phyloP scores from a whole-genome alignment of 2,329 filamentous ascomycete species.

The Ilyonectria destructans region DNA sequence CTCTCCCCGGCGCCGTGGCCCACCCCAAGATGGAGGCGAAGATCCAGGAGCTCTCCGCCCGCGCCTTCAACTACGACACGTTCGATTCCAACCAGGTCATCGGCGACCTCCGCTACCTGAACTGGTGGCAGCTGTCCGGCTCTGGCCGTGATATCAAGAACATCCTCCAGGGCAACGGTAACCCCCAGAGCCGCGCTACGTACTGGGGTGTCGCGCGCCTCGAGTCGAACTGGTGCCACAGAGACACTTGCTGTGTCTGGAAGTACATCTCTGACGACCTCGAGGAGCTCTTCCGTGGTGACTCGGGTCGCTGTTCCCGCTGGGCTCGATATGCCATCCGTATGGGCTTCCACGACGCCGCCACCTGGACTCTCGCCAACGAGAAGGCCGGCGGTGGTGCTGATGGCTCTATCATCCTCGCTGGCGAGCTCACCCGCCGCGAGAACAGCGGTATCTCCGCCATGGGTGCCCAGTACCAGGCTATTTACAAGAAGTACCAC shows the following conservation, averaged over 20 bases:
- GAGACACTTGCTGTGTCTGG: constrained; percentile 64
- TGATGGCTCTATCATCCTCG: constrained; percentile 63
- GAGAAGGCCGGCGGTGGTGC: constrained; percentile 59
- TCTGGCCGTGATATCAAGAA: constrained; percentile 57
- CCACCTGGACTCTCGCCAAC: constrained; percentile 59
- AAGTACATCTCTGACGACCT: constrained; percentile 61
- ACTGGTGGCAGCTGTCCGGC: constrained; percentile 51
- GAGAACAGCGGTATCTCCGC: constrained; percentile 66
- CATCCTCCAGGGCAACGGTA: constrained; percentile 54
- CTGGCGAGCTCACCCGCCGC: constrained; percentile 54
- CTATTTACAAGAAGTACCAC: constrained; percentile 60
- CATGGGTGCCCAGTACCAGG: constrained; percentile 59
- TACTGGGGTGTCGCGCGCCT: constrained; percentile 46
- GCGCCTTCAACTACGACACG: constrained; percentile 28
- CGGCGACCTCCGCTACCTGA: constrained; percentile 57
- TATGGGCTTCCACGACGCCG: constrained; percentile 66
- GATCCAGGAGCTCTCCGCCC: constrained; percentile 42
- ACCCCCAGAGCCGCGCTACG: constrained; percentile 46
- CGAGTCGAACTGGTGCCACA: constrained; percentile 48
- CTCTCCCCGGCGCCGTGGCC: constrained; percentile 37
- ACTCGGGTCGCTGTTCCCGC: constrained; percentile 59
- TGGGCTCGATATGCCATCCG: constrained; percentile 63
- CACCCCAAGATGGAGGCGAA: constrained; percentile 45
- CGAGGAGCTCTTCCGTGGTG: constrained; percentile 54
- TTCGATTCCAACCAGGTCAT: constrained; percentile 51